Percentiles rank a stretch among this genome's conserved stretches.
Evolutionary conservation across 495 filamentous ascomycete genomes (phyloP).

Genomic region (Cudoniella acicularis): DNA sequence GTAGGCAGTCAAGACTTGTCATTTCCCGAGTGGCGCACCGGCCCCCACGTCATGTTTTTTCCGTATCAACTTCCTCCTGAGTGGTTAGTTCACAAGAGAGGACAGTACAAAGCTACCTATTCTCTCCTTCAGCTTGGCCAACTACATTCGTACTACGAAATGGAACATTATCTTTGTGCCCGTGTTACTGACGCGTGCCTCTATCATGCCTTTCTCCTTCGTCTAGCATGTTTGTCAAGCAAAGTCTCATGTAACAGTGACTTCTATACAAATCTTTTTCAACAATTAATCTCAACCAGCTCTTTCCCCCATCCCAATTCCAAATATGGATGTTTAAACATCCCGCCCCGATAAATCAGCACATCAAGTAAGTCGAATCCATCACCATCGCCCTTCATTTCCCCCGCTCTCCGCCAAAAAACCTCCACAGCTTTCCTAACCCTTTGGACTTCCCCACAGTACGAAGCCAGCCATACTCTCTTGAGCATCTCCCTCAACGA

Average conservation of each 20-base stretch:
- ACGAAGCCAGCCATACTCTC: conserved; percentile 3
- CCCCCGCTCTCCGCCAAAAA: conserved; percentile 5
- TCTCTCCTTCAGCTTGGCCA: not conserved
- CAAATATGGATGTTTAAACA: conserved; percentile 11
- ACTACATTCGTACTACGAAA: not conserved
- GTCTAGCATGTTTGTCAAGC: not conserved
- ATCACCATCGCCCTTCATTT: no score
- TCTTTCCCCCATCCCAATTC: not conserved
- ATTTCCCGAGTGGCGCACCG: not conserved
- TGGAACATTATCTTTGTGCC: not conserved
- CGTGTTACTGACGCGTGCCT: not conserved
- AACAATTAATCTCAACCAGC: not conserved
- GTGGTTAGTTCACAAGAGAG: not conserved
- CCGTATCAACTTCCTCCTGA: not conserved
- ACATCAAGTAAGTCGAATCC: conserved; percentile 4
- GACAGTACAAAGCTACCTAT: not conserved
- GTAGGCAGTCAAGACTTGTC: not conserved
- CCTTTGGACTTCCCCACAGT: conserved; percentile 6
- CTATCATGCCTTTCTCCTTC: not conserved
- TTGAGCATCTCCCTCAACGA: conserved; percentile 6
- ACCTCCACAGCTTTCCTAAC: conserved; percentile 8
- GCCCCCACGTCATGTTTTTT: not conserved
- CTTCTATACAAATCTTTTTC: not conserved
- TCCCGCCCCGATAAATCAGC: conserved; percentile 2
- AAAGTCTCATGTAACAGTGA: not conserved